A percentile compares a stretch with the other conserved stretches of the same genome.
phyloP scores from a whole-genome alignment of 352 stramenopile genomes.

The Phytophthora kernoviae region DNA sequence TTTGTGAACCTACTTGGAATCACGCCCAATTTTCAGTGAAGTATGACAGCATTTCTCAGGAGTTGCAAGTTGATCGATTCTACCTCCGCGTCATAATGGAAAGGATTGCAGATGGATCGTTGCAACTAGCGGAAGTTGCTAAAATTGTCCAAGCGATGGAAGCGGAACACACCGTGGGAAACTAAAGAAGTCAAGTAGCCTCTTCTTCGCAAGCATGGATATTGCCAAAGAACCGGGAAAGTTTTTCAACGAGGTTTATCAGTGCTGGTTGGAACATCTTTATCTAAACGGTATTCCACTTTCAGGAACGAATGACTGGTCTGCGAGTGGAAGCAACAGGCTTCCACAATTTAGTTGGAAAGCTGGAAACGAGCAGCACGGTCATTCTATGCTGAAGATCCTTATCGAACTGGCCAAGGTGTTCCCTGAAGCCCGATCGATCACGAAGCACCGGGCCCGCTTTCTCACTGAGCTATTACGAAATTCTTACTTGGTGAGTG shows the following conservation, averaged over 20 bases:
- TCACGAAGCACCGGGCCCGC: constrained; percentile 47
- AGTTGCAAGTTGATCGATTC: constrained; percentile 68
- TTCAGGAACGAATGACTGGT: constrained; percentile 37
- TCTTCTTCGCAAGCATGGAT: constrained; percentile 69
- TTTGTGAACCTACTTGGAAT: constrained; percentile 57
- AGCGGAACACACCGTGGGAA: constrained; percentile 42
- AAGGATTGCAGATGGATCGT: constrained; percentile 70
- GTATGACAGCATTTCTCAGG: constrained; percentile 66
- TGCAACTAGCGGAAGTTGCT: constrained; percentile 60
- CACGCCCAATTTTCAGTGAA: constrained; percentile 67
- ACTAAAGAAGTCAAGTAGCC: constrained; percentile 50
- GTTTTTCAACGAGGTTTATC: constrained; percentile 84
- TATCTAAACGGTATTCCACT: constrained; percentile 49
- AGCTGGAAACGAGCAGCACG: constrained; percentile 45
- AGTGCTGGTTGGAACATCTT: constrained; percentile 82
- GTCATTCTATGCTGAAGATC: constrained; percentile 70
- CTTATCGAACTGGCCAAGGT: constrained; percentile 66
- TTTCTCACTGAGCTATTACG: constrained; percentile 59
- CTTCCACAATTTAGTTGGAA: constrained; percentile 25
- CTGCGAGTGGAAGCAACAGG: constrained; percentile 39
- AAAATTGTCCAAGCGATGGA: constrained; percentile 46
- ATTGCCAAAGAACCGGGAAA: constrained; percentile 62
- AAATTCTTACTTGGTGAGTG: constrained; percentile 52
- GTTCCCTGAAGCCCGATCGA: constrained; percentile 57
- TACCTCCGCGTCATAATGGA: constrained; percentile 78